phyloP scores from a whole-genome alignment of 305 asterid species.

The Fraxinus albicans region DNA sequence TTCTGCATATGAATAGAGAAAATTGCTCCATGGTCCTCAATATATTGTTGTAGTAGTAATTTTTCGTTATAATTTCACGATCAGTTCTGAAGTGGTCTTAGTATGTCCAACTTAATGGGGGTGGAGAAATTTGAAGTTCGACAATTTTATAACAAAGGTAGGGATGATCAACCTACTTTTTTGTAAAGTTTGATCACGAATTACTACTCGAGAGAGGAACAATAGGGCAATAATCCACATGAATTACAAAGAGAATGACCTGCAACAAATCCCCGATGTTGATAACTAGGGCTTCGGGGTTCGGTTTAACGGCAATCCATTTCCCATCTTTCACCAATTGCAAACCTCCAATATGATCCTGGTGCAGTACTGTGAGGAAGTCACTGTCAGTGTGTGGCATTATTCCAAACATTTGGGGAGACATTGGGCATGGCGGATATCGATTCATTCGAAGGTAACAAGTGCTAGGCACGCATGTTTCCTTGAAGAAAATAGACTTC shows the following conservation, averaged over 20 bases:
- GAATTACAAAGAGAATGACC: conserved; percentile 32
- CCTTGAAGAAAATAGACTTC: conserved; percentile 45
- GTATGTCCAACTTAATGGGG: not conserved
- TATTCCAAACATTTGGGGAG: conserved; percentile 56
- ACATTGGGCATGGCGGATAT: conserved; percentile 61
- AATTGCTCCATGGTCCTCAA: not conserved
- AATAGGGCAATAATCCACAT: not conserved
- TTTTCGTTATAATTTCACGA: not conserved
- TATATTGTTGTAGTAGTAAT: not conserved
- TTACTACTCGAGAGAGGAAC: not conserved
- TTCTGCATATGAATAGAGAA: not conserved
- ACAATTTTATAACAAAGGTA: not conserved
- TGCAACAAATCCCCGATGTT: conserved; percentile 84
- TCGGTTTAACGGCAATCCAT: conserved; percentile 88
- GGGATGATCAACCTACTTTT: not conserved
- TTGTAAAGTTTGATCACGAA: not conserved
- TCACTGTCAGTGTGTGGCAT: conserved; percentile 84
- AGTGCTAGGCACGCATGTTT: conserved; percentile 51
- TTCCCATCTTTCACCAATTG: conserved; percentile 67
- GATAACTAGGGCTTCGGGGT: conserved; percentile 64
- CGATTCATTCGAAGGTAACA: conserved; percentile 82
- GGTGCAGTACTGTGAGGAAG: conserved; percentile 75
- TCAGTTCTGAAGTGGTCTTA: not conserved
- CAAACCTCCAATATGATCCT: conserved; percentile 77
- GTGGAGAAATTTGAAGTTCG: not conserved